These are phyloP conservation scores for Kurtzmaniella quercitrusa DNA, from an alignment of 1,139 yeast species.

Conservation along the genomic window DNA sequence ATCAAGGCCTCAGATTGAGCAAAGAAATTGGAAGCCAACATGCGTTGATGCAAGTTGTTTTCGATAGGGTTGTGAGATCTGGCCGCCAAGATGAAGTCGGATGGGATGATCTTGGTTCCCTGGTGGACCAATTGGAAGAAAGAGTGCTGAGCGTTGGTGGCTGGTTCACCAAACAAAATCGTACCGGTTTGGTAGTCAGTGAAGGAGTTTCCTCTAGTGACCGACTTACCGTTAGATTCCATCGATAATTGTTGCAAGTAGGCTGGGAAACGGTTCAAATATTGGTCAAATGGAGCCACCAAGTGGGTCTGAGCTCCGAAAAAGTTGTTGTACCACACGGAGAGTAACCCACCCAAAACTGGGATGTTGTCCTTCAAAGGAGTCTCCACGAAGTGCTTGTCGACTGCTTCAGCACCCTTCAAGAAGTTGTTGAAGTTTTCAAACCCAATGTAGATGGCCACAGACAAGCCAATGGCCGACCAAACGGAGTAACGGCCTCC, in stretches of 20 bases:
- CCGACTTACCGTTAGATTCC: slow-evolving; percentile 99
- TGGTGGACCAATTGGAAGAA: slow-evolving; percentile 99
- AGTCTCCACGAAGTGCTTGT: slow-evolving; percentile 78
- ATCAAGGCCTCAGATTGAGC: slow-evolving; percentile 98
- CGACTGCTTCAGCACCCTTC: slow-evolving; percentile 97
- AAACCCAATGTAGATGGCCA: slow-evolving; percentile 90
- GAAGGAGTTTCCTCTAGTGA: slow-evolving; percentile 84
- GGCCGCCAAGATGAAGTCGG: slow-evolving; percentile 96
- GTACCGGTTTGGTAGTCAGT: slow-evolving; percentile 95
- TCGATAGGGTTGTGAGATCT: slow-evolving; percentile 97
- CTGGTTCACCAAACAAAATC: slow-evolving; percentile 96
- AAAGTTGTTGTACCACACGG: slow-evolving; percentile 98
- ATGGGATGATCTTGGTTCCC: slow-evolving; percentile 95
- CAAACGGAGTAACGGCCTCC: slow-evolving; percentile 99
- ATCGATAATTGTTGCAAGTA: slow-evolving; percentile 96
- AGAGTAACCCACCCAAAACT: slow-evolving; percentile 83
- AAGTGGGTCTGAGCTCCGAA: slow-evolving; percentile 96
- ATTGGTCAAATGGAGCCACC: slow-evolving; percentile 98
- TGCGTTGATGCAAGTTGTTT: slow-evolving; percentile 87
- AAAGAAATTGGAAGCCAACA: slow-evolving; percentile 97
- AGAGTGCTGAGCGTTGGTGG: slow-evolving; percentile 98
- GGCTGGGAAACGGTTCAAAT: slow-evolving; percentile 98
- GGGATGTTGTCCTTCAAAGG: slow-evolving; percentile 93
- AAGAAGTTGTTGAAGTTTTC: slow-evolving; percentile 89
- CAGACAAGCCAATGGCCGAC: slow-evolving; percentile 97